Conservation (phyloP, 257 asterid species). For the Solanum pennellii region DNA sequence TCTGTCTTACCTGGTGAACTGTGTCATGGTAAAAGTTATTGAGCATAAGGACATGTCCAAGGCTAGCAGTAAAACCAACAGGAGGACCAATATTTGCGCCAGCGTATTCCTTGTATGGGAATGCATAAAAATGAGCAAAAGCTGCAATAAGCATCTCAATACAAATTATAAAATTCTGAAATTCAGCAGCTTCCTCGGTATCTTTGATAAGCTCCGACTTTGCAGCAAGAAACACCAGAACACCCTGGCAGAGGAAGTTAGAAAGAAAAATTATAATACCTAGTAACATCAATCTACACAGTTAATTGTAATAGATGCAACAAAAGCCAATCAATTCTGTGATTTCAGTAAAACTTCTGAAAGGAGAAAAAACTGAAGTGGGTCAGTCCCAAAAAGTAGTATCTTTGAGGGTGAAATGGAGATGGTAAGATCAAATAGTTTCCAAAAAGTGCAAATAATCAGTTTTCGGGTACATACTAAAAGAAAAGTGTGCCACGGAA, state of each 20-base stretch:
- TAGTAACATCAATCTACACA: not conserved
- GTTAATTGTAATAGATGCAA: not conserved
- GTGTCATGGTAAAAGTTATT: slow-evolving; percentile 93
- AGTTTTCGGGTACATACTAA: not conserved
- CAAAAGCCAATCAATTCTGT: not conserved
- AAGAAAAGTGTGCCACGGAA: not conserved
- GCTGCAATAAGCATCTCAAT: slow-evolving; percentile 99
- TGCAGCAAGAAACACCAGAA: slow-evolving; percentile 92
- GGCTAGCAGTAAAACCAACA: slow-evolving; percentile 66
- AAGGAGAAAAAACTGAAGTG: not conserved
- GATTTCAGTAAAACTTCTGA: not conserved
- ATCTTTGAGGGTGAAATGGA: not conserved
- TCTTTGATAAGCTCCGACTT: slow-evolving; percentile 61
- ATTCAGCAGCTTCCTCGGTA: slow-evolving; percentile 87
- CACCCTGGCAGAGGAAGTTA: slow-evolving; percentile 47
- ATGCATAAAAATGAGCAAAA: slow-evolving; percentile 78
- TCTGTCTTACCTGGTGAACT: slow-evolving; percentile 70
- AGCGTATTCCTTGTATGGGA: slow-evolving; percentile 94
- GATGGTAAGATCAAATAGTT: not conserved
- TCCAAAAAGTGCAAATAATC: not conserved
- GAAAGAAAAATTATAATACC: not conserved
- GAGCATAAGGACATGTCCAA: slow-evolving; percentile 78
- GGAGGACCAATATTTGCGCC: slow-evolving; percentile 80
- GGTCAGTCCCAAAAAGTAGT: not conserved
- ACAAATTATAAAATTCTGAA: slow-evolving; percentile 75